Conservation (phyloP, 257 asterid genomes). For the Echites panduratus region DNA sequence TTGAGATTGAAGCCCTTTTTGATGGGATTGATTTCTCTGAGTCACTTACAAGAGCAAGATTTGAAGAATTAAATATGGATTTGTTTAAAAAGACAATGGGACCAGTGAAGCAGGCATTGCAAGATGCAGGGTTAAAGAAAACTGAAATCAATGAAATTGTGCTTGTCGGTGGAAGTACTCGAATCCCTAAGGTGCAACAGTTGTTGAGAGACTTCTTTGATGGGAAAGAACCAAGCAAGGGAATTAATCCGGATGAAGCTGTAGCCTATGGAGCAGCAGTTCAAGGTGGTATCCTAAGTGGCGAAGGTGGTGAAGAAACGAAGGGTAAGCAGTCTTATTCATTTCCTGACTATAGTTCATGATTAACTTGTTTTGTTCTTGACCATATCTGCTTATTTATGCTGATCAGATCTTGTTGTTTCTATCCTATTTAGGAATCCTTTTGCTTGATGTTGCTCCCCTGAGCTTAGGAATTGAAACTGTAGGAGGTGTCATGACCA, state of each 20-base stretch:
- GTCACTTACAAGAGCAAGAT: conserved; percentile 24
- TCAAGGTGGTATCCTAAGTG: conserved; percentile 28
- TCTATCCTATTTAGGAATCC: conserved; percentile 3
- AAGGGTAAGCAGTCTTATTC: conserved; percentile 7
- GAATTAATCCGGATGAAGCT: conserved; percentile 30
- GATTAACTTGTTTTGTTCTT: neutral
- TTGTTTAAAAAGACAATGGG: conserved; percentile 27
- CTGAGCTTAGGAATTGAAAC: conserved; percentile 26
- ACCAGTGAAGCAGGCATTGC: conserved; percentile 25
- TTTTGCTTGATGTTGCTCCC: conserved; percentile 22
- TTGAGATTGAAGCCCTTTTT: conserved; percentile 22
- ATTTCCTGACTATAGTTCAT: neutral
- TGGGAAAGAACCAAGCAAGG: conserved; percentile 27
- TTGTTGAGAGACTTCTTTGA: conserved; percentile 30
- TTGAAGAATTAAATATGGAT: conserved; percentile 26
- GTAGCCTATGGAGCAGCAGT: conserved; percentile 32
- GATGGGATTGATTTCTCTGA: conserved; percentile 27
- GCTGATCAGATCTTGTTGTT: neutral
- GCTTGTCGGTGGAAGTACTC: conserved; percentile 30
- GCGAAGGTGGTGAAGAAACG: conserved; percentile 19
- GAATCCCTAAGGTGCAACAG: conserved; percentile 34
- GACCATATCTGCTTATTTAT: neutral
- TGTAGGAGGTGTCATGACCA: conserved; percentile 29
- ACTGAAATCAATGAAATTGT: conserved; percentile 24
- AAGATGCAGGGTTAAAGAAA: conserved; percentile 23